Conservation (phyloP, 78 protist genomes). For the Dictyostelium intermedium region DNA sequence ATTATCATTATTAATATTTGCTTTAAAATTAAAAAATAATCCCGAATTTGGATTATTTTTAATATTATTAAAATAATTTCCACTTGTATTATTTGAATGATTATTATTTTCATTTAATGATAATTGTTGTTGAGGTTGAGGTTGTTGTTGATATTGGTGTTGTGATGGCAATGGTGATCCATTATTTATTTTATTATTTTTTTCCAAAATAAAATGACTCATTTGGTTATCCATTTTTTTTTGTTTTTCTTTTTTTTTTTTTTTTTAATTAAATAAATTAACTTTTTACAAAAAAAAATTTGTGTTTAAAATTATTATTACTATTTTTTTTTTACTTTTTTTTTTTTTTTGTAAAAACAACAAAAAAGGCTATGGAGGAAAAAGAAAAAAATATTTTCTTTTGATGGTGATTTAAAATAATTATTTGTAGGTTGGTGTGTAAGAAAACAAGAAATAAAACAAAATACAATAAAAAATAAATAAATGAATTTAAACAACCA, state of each 20-base stretch:
- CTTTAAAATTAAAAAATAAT: neutral
- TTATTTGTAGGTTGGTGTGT: neutral
- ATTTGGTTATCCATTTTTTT: conserved; percentile 6
- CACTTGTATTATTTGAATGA: neutral
- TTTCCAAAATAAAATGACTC: neutral
- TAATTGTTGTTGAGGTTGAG: neutral
- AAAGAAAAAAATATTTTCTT: neutral
- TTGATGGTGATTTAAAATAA: neutral
- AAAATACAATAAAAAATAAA: neutral
- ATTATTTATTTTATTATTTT: neutral
- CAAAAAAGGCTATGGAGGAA: neutral
- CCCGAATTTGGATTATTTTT: neutral
- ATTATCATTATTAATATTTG: neutral
- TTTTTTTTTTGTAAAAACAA: neutral
- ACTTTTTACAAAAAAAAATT: neutral
- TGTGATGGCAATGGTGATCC: neutral
- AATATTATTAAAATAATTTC: neutral
- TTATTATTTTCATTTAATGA: neutral
- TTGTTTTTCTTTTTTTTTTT: neutral
- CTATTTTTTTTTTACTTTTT: neutral
- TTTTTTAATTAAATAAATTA: neutral
- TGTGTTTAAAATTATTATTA: neutral
- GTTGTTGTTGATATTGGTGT: neutral
- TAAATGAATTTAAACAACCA: neutral
- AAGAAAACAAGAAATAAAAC: neutral